These are phyloP conservation scores for Bertia moriformis DNA, from an alignment of 2,329 filamentous ascomycete genomes.

Conservation along the genomic window DNA sequence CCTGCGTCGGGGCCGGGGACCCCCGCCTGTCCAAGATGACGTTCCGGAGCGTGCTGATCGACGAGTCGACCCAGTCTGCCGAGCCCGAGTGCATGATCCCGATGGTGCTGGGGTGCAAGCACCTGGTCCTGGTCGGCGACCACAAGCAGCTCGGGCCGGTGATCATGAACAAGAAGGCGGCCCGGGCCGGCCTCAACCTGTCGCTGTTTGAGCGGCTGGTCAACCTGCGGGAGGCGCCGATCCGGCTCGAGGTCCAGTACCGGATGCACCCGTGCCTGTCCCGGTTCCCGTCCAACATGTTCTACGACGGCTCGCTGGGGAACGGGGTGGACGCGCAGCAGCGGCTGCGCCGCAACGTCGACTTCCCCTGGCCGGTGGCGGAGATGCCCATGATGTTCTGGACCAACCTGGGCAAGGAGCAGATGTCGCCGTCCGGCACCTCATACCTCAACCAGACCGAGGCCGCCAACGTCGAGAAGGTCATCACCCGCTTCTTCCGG, in stretches of 20 bases:
- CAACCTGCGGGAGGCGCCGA: conserved; percentile 76
- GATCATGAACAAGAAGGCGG: conserved; percentile 99
- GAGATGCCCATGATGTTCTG: conserved; percentile 99
- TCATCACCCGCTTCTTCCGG: conserved; percentile 96
- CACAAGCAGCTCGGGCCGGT: conserved; percentile 96
- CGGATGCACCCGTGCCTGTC: conserved; percentile 98
- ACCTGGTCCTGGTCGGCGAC: conserved; percentile 95
- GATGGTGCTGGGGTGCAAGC: conserved; percentile 90
- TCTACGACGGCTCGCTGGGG: conserved; percentile 92
- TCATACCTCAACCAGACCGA: conserved; percentile 97
- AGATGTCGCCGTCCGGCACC: conserved; percentile 93
- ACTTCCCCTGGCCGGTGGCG: conserved; percentile 91
- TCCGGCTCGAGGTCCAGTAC: conserved; percentile 90
- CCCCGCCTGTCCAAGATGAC: conserved; percentile 93
- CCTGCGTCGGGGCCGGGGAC: conserved; percentile 92
- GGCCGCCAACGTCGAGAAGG: conserved; percentile 93
- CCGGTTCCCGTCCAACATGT: conserved; percentile 98
- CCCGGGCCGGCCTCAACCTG: conserved; percentile 95
- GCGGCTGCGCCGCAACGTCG: conserved; percentile 78
- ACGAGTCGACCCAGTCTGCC: conserved; percentile 94
- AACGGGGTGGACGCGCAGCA: conserved; percentile 88
- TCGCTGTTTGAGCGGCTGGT: conserved; percentile 93
- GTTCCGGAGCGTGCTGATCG: conserved; percentile 93
- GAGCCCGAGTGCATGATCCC: conserved; percentile 99
- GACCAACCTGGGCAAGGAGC: conserved; percentile 93